A percentile compares a stretch with the other conserved stretches of the same genome.
Evolutionary conservation across 805 yeast species (phyloP).

Genomic region (Middelhovenomyces tepae): DNA sequence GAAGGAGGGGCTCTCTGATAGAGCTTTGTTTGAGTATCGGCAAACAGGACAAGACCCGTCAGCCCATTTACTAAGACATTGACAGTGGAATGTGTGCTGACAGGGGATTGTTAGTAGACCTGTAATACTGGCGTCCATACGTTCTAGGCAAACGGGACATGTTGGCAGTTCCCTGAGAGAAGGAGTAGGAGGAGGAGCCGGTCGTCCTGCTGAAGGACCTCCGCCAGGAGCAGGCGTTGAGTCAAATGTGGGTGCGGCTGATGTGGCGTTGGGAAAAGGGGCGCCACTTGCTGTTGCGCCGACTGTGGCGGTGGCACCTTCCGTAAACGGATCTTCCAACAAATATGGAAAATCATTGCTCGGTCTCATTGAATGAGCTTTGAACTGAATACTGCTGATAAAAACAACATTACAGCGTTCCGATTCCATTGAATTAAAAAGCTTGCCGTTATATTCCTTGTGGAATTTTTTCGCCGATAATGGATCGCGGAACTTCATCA

Average conservation of each 20-base stretch:
- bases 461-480: constrained; percentile 56
- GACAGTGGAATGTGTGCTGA: constrained; percentile 89
- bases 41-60: constrained; percentile 91
- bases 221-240: no score
- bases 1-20: constrained; percentile 3
- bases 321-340: constrained; percentile 65
- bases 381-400: constrained; percentile 50
- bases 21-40: constrained; percentile 44
- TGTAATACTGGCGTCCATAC: constrained; percentile 72
- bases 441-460: constrained; percentile 56
- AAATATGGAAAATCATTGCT: constrained; percentile 50
- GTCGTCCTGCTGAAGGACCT: constrained; percentile 3
- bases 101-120: constrained; percentile 85
- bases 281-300: constrained; percentile 12
- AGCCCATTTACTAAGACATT: constrained; percentile 78
- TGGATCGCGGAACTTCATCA: constrained; percentile 59
- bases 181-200: constrained; percentile 21
- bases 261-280: constrained; percentile 9
- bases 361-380: constrained; percentile 20
- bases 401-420: constrained; percentile 73
- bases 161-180: constrained; percentile 63
- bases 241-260: constrained; percentile 2
- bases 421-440: constrained; percentile 81
- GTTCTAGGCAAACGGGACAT: constrained; percentile 86
- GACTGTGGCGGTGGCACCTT: constrained; percentile 16